Evolutionary conservation across 2,329 filamentous ascomycete species (phyloP).

Genomic region (Leptographium flavum): DNA sequence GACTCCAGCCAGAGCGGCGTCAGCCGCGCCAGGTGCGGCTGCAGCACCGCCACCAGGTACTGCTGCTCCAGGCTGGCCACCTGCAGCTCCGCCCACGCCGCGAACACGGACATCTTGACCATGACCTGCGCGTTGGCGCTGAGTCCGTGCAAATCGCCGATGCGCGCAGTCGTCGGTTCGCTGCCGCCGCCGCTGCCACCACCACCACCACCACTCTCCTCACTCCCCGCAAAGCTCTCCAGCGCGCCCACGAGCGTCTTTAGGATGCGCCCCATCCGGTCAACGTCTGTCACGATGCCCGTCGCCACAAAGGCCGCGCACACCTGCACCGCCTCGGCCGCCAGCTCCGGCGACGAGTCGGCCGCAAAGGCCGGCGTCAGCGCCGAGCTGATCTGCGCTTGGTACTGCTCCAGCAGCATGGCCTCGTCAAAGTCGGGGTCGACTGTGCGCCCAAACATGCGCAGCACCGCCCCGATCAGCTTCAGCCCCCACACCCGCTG

Average conservation of each 20-base stretch:
- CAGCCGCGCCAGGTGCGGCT: constrained; percentile 76
- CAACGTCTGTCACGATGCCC: constrained; percentile 91
- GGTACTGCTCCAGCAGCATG: constrained; percentile 92
- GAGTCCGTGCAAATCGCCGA: constrained; percentile 82
- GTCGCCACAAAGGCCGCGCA: constrained; percentile 97
- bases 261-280: constrained; percentile 96
- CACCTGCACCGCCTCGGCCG: constrained; percentile 90
- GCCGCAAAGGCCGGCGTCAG: constrained; percentile 90
- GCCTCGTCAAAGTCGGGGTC: constrained; percentile 98
- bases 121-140: constrained; percentile 96
- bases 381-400: constrained; percentile 94
- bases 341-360: constrained; percentile 90
- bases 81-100: constrained; percentile 93
- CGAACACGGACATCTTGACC: constrained; percentile 96
- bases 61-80: constrained; percentile 86
- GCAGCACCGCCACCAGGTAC: constrained; percentile 77
- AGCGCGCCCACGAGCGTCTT: constrained; percentile 83
- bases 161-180: constrained; percentile 42
- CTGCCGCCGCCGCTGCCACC: constrained; percentile 54
- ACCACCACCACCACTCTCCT: no score
- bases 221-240: constrained; percentile 63
- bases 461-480: constrained; percentile 85
- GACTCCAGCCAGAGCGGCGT: constrained; percentile 92
- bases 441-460: constrained; percentile 88
- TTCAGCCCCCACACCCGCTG: constrained; percentile 82